A percentile compares a stretch with the other conserved stretches of the same genome.
phyloP scores from a whole-genome alignment of 345 rosid genomes.

The Firmiana major region DNA sequence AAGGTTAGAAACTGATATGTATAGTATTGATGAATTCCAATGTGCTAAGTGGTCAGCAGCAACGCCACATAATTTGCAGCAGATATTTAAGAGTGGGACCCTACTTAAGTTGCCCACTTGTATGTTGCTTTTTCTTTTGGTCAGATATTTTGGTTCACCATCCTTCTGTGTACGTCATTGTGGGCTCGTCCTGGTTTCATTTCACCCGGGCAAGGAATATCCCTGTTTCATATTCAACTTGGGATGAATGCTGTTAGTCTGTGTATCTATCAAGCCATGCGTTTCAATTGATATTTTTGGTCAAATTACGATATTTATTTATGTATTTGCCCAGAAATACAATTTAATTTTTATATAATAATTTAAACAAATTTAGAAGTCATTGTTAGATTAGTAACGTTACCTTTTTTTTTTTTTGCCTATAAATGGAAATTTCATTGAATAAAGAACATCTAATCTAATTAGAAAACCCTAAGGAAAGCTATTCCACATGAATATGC shows the following conservation, averaged over 20 bases:
- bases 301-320: no score
- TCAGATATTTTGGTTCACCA: neutral
- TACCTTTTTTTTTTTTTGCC: no score
- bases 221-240: neutral
- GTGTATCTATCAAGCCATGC: no score
- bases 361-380: no score
- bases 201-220: neutral
- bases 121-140: neutral
- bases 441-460: no score
- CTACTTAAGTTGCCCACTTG: neutral
- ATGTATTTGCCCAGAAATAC: no score
- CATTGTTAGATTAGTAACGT: no score
- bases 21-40: neutral
- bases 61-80: neutral
- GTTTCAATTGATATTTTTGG: no score
- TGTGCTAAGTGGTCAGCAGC: neutral
- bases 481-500: no score
- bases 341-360: no score
- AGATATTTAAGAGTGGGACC: neutral
- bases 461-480: no score
- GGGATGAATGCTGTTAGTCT: neutral
- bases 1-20: neutral
- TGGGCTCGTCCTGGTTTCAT: neutral
- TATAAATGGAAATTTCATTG: no score
- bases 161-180: neutral